phyloP scores from a whole-genome alignment of 768 basidiomycete species.

The Kwoniella heveanensis region DNA sequence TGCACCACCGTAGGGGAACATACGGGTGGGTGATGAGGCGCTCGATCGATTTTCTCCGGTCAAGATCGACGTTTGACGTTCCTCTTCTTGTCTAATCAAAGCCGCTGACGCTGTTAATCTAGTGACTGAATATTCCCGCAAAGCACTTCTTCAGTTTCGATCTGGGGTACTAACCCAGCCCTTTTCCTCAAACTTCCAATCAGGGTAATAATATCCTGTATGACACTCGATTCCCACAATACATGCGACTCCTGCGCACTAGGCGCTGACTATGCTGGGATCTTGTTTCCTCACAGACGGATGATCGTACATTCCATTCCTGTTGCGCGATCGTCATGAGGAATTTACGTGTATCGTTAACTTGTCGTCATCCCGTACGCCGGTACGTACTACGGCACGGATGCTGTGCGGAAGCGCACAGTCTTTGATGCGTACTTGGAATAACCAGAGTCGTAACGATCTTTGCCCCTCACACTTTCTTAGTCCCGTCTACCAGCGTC shows the following conservation, averaged over 20 bases:
- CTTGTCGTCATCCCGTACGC: neutral
- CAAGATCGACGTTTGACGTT: neutral
- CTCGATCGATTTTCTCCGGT: neutral
- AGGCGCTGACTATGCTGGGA: too few relatives aligned
- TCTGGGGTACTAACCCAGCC: neutral
- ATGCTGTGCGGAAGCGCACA: too few relatives aligned
- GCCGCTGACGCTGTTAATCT: neutral
- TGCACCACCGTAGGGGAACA: too few relatives aligned
- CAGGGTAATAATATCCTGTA: neutral
- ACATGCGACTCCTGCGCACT: too few relatives aligned
- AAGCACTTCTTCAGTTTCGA: neutral
- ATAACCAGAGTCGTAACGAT: too few relatives aligned
- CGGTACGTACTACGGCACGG: neutral
- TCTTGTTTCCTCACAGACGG: too few relatives aligned
- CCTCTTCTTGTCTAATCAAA: conserved; percentile 1
- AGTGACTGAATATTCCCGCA: neutral
- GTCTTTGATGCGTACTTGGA: too few relatives aligned
- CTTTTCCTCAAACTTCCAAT: neutral
- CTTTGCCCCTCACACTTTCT: too few relatives aligned
- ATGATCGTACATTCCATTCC: too few relatives aligned
- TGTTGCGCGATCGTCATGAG: neutral
- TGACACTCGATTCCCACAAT: too few relatives aligned
- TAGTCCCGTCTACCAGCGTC: too few relatives aligned
- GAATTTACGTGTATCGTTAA: neutral
- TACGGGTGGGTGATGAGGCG: too few relatives aligned